Conservation (phyloP, 371 early-diverging fungal species). For the Caulochytrium protostelioides region DNA sequence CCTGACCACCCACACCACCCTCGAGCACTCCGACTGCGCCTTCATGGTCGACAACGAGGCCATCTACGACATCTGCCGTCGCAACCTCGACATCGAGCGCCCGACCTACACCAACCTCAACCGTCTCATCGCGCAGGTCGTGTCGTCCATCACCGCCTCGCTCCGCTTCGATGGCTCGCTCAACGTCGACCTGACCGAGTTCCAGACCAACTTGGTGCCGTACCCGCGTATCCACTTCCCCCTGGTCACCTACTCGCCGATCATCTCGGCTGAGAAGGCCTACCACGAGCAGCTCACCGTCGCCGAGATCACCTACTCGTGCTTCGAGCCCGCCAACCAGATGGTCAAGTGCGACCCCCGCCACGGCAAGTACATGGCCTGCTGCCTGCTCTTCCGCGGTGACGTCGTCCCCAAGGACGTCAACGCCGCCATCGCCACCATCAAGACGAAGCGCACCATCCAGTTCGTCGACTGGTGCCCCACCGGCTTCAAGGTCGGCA, state of each 20-base stretch:
- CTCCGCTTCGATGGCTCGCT: slow-evolving; percentile 93
- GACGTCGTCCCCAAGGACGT: slow-evolving; percentile 76
- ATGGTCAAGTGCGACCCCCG: slow-evolving; percentile 92
- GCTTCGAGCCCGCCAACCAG: slow-evolving; percentile 87
- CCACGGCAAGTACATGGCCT: slow-evolving; percentile 92
- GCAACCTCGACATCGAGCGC: slow-evolving; percentile 92
- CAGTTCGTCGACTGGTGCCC: slow-evolving; percentile 98
- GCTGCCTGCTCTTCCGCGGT: slow-evolving; percentile 85
- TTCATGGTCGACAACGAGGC: slow-evolving; percentile 99
- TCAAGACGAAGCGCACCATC: slow-evolving; percentile 75
- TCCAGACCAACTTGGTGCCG: slow-evolving; percentile 94
- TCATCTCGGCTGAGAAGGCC: slow-evolving; percentile 72
- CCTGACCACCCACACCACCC: slow-evolving; percentile 93
- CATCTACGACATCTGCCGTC: slow-evolving; percentile 96
- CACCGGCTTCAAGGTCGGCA: slow-evolving; percentile 94
- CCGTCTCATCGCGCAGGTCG: slow-evolving; percentile 97
- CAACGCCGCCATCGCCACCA: slow-evolving; percentile 61
- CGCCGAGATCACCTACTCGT: slow-evolving; percentile 73
- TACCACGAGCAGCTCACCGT: slow-evolving; percentile 80
- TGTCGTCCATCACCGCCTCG: slow-evolving; percentile 98
- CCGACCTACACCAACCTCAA: slow-evolving; percentile 97
- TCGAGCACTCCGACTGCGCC: slow-evolving; percentile 96
- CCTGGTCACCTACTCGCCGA: slow-evolving; percentile 81
- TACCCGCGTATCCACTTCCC: slow-evolving; percentile 96
- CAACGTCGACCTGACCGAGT: slow-evolving; percentile 91